These are phyloP conservation scores for Tuber indicum DNA, from an alignment of 495 filamentous ascomycete genomes.

Conservation along the genomic window DNA sequence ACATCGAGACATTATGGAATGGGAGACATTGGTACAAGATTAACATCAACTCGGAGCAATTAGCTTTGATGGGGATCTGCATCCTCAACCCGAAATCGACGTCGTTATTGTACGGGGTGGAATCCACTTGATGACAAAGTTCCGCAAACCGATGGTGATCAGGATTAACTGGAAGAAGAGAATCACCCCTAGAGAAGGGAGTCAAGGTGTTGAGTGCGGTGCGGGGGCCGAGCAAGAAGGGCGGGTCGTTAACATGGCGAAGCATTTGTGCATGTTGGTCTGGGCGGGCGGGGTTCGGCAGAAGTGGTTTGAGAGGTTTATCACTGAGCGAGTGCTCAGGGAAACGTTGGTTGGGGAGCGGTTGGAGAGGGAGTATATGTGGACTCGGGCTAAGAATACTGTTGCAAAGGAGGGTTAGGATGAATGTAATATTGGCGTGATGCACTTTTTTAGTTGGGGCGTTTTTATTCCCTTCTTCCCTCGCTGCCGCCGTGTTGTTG, in stretches of 20 bases:
- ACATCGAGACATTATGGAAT: conserved; percentile 75
- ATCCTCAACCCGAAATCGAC: conserved; percentile 78
- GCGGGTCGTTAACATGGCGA: conserved; percentile 54
- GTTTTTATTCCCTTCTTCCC: background rate
- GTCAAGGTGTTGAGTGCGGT: conserved; percentile 56
- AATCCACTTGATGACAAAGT: conserved; percentile 66
- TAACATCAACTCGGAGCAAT: conserved; percentile 80
- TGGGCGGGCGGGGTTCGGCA: conserved; percentile 84
- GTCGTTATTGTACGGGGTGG: conserved; percentile 90
- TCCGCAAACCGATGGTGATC: conserved; percentile 84
- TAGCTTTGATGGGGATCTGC: conserved; percentile 75
- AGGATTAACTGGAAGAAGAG: conserved; percentile 95
- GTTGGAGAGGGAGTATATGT: conserved; percentile 75
- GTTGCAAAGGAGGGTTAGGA: conserved; percentile 32
- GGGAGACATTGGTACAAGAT: conserved; percentile 91
- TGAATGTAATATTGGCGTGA: background rate
- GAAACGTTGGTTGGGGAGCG: conserved; percentile 80
- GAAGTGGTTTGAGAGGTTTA: conserved; percentile 77
- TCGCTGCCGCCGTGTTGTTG: background rate
- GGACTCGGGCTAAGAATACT: conserved; percentile 78
- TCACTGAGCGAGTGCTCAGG: conserved; percentile 74
- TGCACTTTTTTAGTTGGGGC: background rate
- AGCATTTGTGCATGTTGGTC: conserved; percentile 71
- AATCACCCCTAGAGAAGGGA: conserved; percentile 56
- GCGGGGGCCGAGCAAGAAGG: conserved; percentile 57